Evolutionary conservation across 805 yeast genomes (phyloP).

Genomic region (Zygosaccharomyces siamensis): DNA sequence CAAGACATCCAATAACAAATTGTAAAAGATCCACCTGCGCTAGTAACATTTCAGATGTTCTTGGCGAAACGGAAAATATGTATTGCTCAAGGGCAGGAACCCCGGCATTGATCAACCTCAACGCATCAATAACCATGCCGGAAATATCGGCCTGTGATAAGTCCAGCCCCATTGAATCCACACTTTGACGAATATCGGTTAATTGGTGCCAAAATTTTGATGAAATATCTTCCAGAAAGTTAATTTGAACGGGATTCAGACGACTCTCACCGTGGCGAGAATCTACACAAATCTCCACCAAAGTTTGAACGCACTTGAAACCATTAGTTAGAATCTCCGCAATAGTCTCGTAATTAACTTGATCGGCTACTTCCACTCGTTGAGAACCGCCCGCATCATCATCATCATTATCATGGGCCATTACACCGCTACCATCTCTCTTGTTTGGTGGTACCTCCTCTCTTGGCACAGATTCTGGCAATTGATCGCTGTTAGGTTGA

Average conservation of each 20-base stretch:
- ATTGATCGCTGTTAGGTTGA: slow-evolving; percentile 2
- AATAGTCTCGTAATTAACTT: slow-evolving; percentile 23
- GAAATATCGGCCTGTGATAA: slow-evolving; percentile 14
- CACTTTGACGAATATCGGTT: slow-evolving; percentile 14
- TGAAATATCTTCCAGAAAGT: slow-evolving; percentile 20
- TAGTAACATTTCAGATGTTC: slow-evolving; percentile 12
- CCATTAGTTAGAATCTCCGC: slow-evolving; percentile 22
- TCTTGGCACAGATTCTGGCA: background rate
- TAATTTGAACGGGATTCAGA: slow-evolving; percentile 19
- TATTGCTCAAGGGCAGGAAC: slow-evolving; percentile 11
- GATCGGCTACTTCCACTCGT: slow-evolving; percentile 27
- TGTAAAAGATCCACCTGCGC: slow-evolving; percentile 20
- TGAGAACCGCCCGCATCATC: slow-evolving; percentile 11
- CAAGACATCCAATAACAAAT: slow-evolving; percentile 16
- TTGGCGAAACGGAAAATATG: slow-evolving; percentile 3
- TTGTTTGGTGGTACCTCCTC: background rate
- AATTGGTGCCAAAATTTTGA: slow-evolving; percentile 18
- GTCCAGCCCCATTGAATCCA: background rate
- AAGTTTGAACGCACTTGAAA: slow-evolving; percentile 18
- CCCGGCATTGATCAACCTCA: slow-evolving; percentile 10
- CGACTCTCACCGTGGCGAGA: slow-evolving; percentile 5
- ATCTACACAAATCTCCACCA: slow-evolving; percentile 24
- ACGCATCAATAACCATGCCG: slow-evolving; percentile 16
- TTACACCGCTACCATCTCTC: slow-evolving; percentile 20
- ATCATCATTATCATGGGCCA: slow-evolving; percentile 5